Percentiles rank a stretch among this genome's conserved stretches.
Evolutionary conservation across 176 grass and related monocot genomes (phyloP).

Genomic region (Melocanna baccifera): DNA sequence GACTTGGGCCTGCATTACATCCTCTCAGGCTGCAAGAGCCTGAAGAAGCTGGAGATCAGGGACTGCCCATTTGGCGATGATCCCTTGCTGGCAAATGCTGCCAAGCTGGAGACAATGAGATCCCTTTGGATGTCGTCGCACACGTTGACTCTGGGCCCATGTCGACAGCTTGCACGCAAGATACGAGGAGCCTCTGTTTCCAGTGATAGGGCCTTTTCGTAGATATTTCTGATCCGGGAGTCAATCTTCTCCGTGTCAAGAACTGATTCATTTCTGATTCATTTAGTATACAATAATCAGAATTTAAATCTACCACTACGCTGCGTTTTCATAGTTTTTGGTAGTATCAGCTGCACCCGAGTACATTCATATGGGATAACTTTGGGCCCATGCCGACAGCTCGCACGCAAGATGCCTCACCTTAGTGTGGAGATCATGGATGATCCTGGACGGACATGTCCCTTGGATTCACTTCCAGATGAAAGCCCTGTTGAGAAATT

Average conservation of each 20-base stretch:
- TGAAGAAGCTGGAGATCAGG: conserved; percentile 76
- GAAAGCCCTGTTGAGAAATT: conserved; percentile 57
- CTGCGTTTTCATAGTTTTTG: no score
- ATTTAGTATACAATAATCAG: no score
- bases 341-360: no score
- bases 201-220: no score
- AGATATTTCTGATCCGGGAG: no score
- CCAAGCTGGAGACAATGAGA: conserved; percentile 85
- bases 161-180: conserved; percentile 54
- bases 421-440: conserved; percentile 70
- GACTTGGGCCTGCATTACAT: conserved; percentile 64
- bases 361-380: no score
- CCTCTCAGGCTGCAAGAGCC: conserved; percentile 70
- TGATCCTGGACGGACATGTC: conserved; percentile 30
- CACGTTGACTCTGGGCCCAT: conserved; percentile 57
- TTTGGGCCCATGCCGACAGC: conserved; percentile 55
- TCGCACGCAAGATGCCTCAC: conserved; percentile 58
- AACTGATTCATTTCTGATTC: no score
- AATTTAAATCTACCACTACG: no score
- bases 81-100: conserved; percentile 59
- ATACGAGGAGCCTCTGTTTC: no score
- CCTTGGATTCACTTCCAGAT: conserved; percentile 46
- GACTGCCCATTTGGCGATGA: conserved; percentile 73
- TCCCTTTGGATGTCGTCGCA: conserved; percentile 92
- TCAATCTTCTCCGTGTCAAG: no score